Conservation (phyloP, 164 flowering plant genomes). For the Vitis vinifera region ASM3070453v1 NC_081813.1:2140001-2140500, state of each 20-base stretch:
- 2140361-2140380: neutral
- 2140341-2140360: neutral
- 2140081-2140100: neutral
- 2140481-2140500: conserved; percentile 34
- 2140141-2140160: neutral
- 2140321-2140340: neutral
- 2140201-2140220: conserved; percentile 28
- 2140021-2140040: too few relatives aligned
- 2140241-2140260: neutral
- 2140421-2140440: neutral
- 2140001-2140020: too few relatives aligned
- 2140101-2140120: neutral
- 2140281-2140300: conserved; percentile 53
- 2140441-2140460: conserved; percentile 14
- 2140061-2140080: neutral
- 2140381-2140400: neutral
- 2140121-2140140: conserved; percentile 1
- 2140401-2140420: conserved; percentile 4
- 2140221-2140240: conserved; percentile 5
- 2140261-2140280: conserved; percentile 47
- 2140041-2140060: too few relatives aligned
- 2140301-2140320: conserved; percentile 60
- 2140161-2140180: conserved; percentile 8
- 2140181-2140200: conserved; percentile 19
- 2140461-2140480: conserved; percentile 34